Percentiles rank a stretch among this genome's conserved stretches.
Conservation (phyloP, 106 monocot species). For the Xerophyta viscosa region DNA sequence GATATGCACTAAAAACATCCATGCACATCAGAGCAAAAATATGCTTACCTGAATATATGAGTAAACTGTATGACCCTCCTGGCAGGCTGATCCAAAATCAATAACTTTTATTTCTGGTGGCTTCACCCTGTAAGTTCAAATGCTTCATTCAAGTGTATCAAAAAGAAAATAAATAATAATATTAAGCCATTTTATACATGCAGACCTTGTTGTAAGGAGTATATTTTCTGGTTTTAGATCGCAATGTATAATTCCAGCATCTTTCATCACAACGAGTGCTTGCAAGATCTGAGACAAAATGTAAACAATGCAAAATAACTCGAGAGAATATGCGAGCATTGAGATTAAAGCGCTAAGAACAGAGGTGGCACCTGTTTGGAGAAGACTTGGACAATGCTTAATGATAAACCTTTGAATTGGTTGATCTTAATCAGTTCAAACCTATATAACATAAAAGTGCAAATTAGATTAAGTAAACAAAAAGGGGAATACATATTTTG, state of each 20-base stretch:
- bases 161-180: too few relatives aligned
- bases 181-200: too few relatives aligned
- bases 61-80: slow-evolving; percentile 78
- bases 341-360: too few relatives aligned
- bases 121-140: slow-evolving; percentile 37
- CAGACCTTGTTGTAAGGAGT: slow-evolving; percentile 66
- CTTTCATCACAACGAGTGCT: slow-evolving; percentile 81
- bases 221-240: slow-evolving; percentile 99
- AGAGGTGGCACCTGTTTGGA: slow-evolving; percentile 83
- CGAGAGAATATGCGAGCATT: too few relatives aligned
- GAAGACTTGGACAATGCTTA: slow-evolving; percentile 69
- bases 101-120: slow-evolving; percentile 82
- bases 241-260: slow-evolving; percentile 94
- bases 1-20: too few relatives aligned
- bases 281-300: slow-evolving; percentile 79
- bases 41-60: slow-evolving; percentile 91
- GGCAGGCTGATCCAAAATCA: slow-evolving; percentile 98
- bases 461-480: too few relatives aligned
- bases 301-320: too few relatives aligned
- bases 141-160: too few relatives aligned
- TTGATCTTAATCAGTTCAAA: slow-evolving; percentile 79
- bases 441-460: slow-evolving; percentile 29
- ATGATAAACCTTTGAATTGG: slow-evolving; percentile 63
- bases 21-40: background rate
- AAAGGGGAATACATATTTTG: background rate